Evolutionary conservation across 257 asterid species (phyloP).

Genomic region (Striga asiatica): DNA sequence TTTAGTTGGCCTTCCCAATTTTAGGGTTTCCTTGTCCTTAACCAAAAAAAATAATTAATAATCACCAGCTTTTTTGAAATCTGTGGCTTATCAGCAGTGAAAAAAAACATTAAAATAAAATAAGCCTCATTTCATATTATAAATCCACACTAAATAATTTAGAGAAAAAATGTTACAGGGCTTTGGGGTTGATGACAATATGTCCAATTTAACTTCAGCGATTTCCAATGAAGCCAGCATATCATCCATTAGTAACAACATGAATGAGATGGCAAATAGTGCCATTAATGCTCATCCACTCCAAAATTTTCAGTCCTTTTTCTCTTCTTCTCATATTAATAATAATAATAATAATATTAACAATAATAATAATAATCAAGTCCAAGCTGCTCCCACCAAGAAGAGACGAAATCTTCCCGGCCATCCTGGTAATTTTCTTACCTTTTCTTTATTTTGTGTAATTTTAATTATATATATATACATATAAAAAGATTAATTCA

Average conservation of each 20-base stretch:
- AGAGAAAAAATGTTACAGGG: slow-evolving; percentile 20
- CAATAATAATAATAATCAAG: slow-evolving; percentile 15
- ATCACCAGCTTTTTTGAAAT: background rate
- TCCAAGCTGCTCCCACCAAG: slow-evolving; percentile 33
- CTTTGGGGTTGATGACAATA: slow-evolving; percentile 28
- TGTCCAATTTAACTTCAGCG: slow-evolving; percentile 67
- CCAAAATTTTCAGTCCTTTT: slow-evolving; percentile 2
- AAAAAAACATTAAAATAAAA: too few species aligned
- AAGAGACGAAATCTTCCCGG: slow-evolving; percentile 69
- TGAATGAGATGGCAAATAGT: slow-evolving; percentile 27
- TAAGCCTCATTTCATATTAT: too few species aligned
- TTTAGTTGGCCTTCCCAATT: too few species aligned
- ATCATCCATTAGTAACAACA: slow-evolving; percentile 38
- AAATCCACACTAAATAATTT: background rate
- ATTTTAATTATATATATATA: background rate
- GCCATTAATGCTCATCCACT: background rate
- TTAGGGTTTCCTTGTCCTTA: slow-evolving; percentile 34
- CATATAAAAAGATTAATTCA: too few species aligned
- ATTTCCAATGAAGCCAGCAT: slow-evolving; percentile 49
- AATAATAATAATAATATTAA: too few species aligned
- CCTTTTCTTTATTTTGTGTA: background rate
- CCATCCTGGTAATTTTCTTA: slow-evolving; percentile 38
- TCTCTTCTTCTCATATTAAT: too few species aligned
- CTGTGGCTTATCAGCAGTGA: background rate
- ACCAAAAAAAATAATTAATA: background rate